Evolutionary conservation across 108 stramenopile species (phyloP), one percentile per base, ranked within the genome.

Genomic region (Cyclotella choctawhatcheeana): DNA sequence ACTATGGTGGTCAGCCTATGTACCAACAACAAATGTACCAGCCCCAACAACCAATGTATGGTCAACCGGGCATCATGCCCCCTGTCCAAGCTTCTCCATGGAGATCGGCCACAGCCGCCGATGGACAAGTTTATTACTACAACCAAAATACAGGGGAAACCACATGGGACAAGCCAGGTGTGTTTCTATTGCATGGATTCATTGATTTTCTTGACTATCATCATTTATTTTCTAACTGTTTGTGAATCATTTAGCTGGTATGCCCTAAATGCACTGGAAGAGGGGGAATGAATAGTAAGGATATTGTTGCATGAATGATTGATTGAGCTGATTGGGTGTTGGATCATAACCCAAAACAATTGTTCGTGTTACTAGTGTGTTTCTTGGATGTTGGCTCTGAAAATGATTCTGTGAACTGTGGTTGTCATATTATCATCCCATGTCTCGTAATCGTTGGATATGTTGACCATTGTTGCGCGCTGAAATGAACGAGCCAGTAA

Each of bases 51-150:
- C 33, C 71, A 30, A 50, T 48, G 51, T 69, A 69, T 58, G 67
- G 54, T 44, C 37, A 58, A 40, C 59, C 80, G 59, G 55, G 69
- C 26, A 53, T 58, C 18, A 45, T 64, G 63, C 63, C 63, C 48
- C 44, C 44, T 8, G 63, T 32, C 26, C 67, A 72, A 37, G 63
- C 60, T 14, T 85, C 84, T 44, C 79, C 73, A 5, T 93, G 92
- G 92, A 83, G 86, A 62, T 70, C 86, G 17, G 85, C 87, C 44
- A 76, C 86, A 17, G 69, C 88, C 13, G 81, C 85, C 20, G 89
- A 93, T 73, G 94, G 94, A 22, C 92, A 95, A 74, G 60, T 88
- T 31, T 97, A 97, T 71, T 97, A 95, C 52, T 97, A 94, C 87
- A 95, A 97, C 67, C 86, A 90, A 62, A 71, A 81, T 51, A 91